Percentiles rank a stretch among this genome's conserved stretches.
phyloP scores from a whole-genome alignment of 305 asterid species.

The Rubia tinctorum region DNA sequence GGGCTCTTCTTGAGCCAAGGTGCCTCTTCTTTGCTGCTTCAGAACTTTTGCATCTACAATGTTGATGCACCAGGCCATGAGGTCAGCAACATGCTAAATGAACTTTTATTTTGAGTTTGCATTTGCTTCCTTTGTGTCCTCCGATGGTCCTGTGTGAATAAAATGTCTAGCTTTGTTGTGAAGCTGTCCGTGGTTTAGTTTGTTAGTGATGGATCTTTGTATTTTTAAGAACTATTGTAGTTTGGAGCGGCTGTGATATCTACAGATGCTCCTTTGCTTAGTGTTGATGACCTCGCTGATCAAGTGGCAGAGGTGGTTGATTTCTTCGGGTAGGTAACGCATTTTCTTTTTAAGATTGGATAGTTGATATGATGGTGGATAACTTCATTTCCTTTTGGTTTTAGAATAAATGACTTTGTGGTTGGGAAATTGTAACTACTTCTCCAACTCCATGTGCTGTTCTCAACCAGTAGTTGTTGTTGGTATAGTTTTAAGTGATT shows the following conservation, averaged over 20 bases:
- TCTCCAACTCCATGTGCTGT: neutral
- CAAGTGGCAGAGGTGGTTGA: slow-evolving; percentile 80
- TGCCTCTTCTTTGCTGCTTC: slow-evolving; percentile 69
- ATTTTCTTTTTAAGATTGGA: neutral
- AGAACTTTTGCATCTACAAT: slow-evolving; percentile 80
- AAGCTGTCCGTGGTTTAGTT: neutral
- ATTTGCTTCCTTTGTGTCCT: slow-evolving; percentile 10
- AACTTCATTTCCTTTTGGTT: neutral
- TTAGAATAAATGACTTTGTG: neutral
- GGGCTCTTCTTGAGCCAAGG: slow-evolving; percentile 68
- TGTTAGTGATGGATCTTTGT: slow-evolving; percentile 13
- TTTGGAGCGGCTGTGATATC: slow-evolving; percentile 59
- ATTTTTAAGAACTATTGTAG: slow-evolving; percentile 48
- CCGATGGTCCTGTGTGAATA: neutral
- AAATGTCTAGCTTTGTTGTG: neutral
- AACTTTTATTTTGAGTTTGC: neutral
- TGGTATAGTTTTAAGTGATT: neutral
- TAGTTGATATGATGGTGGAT: neutral
- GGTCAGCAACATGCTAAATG: slow-evolving; percentile 36
- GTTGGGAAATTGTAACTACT: neutral
- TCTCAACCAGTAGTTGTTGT: neutral
- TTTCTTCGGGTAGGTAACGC: slow-evolving; percentile 53
- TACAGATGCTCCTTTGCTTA: slow-evolving; percentile 52
- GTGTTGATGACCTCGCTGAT: slow-evolving; percentile 76
- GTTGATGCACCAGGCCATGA: slow-evolving; percentile 81